Conservation (phyloP, 768 basidiomycete species). For the Lyophyllum semitale region DNA sequence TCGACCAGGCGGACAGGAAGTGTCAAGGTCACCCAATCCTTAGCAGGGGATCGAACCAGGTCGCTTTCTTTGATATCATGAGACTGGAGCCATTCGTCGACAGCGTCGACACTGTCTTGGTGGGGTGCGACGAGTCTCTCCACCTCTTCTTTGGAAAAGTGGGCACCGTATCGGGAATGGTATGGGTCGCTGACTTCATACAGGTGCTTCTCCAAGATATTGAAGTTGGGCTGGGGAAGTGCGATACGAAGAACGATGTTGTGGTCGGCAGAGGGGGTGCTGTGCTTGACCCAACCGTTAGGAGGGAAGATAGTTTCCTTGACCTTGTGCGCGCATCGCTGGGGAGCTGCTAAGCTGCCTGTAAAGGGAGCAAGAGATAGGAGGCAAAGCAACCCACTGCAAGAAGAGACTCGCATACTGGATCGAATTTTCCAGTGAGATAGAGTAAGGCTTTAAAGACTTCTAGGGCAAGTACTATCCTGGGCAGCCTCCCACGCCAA, state of each 20-base stretch:
- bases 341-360: slow-evolving; percentile 13
- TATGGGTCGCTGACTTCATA: slow-evolving; percentile 58
- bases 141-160: slow-evolving; percentile 67
- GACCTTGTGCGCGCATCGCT: slow-evolving; percentile 25
- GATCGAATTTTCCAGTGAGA: neutral
- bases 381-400: slow-evolving; percentile 6
- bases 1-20: slow-evolving; percentile 61
- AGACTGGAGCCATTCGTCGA: slow-evolving; percentile 61
- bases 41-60: slow-evolving; percentile 53
- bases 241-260: slow-evolving; percentile 58
- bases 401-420: slow-evolving; percentile 9
- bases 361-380: slow-evolving; percentile 7
- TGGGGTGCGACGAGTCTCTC: slow-evolving; percentile 64
- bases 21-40: slow-evolving; percentile 68
- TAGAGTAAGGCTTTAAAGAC: neutral
- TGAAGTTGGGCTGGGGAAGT: slow-evolving; percentile 52
- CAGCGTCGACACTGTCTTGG: slow-evolving; percentile 50
- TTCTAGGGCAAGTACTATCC: neutral
- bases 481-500: slow-evolving; percentile 1
- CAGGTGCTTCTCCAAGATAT: slow-evolving; percentile 49
- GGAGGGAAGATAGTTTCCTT: slow-evolving; percentile 40
- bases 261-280: slow-evolving; percentile 45
- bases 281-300: slow-evolving; percentile 49
- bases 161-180: slow-evolving; percentile 51
- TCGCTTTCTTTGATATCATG: slow-evolving; percentile 52